Percentiles rank a stretch among this genome's conserved stretches.
phyloP scores from a whole-genome alignment of 306 rosid species.

The Ormosia emarginata region DNA sequence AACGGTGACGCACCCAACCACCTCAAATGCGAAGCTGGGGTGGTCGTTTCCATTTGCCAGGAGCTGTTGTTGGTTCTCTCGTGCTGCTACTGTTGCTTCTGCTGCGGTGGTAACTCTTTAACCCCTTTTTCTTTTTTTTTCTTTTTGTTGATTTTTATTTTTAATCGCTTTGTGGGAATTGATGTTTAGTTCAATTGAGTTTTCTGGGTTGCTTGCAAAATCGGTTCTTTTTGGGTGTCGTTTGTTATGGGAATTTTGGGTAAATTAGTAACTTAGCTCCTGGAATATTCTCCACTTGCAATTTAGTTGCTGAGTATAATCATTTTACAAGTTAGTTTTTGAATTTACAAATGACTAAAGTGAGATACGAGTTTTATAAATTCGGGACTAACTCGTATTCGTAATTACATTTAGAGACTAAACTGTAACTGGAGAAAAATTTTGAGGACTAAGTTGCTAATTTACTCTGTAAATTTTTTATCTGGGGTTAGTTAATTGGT shows the following conservation, averaged over 20 bases:
- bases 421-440: not conserved
- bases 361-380: too few species aligned
- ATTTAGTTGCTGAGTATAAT: too few species aligned
- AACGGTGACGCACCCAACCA: not conserved
- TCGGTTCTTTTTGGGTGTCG: not conserved
- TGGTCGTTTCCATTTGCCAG: not conserved
- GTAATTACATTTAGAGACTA: too few species aligned
- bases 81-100: slow-evolving; percentile 51
- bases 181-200: not conserved
- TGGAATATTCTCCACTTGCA: not conserved
- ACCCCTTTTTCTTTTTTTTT: not conserved
- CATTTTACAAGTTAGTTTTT: too few species aligned
- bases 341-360: too few species aligned
- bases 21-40: not conserved
- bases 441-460: not conserved
- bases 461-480: not conserved
- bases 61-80: slow-evolving; percentile 34
- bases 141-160: not conserved
- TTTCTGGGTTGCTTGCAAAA: not conserved
- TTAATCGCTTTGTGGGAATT: not conserved
- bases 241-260: not conserved
- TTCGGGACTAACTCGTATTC: too few species aligned
- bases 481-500: not conserved
- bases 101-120: slow-evolving; percentile 40
- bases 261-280: too few species aligned